Conservation (phyloP, 1,284 basidiomycete genomes). For the Pseudozyma hubeiensis region DNA sequence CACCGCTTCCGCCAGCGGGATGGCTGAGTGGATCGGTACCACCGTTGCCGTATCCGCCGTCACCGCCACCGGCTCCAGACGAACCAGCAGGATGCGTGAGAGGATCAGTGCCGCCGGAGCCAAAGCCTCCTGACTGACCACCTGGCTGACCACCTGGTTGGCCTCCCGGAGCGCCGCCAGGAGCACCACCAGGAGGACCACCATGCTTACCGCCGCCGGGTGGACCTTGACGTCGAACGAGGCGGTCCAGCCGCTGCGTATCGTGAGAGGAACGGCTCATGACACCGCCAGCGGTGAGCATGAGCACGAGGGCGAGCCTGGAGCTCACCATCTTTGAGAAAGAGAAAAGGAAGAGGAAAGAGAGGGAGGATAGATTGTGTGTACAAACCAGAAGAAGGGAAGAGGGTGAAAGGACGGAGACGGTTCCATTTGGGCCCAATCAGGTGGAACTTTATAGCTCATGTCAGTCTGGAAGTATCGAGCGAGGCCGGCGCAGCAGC, state of each 20-base stretch:
- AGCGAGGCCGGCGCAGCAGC: too few species aligned
- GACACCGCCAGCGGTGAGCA: slow-evolving; percentile 47
- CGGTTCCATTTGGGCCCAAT: not conserved
- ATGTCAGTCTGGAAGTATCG: not conserved
- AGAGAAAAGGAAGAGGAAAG: slow-evolving; percentile 1
- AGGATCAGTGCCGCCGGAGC: slow-evolving; percentile 2
- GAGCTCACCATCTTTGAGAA: slow-evolving; percentile 31
- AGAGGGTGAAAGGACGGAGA: slow-evolving; percentile 1
- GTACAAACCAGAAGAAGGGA: not conserved
- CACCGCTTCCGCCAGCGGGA: not conserved
- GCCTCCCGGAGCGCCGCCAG: not conserved
- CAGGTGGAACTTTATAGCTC: not conserved
- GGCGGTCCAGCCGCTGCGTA: slow-evolving; percentile 31
- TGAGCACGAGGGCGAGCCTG: slow-evolving; percentile 36
- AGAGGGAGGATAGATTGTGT: not conserved
- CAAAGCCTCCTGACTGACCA: slow-evolving; percentile 4
- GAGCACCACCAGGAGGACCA: slow-evolving; percentile 3
- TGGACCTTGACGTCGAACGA: slow-evolving; percentile 7
- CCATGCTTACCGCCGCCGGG: not conserved
- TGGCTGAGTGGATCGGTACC: slow-evolving; percentile 28
- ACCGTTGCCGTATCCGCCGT: slow-evolving; percentile 10
- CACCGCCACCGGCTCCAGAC: not conserved
- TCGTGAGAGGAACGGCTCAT: slow-evolving; percentile 20
- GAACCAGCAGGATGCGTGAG: not conserved
- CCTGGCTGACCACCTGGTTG: not conserved